A percentile compares a stretch with the other conserved stretches of the same genome.
These are phyloP conservation scores for Scedosporium minutisporum DNA, from an alignment of 2,329 filamentous ascomycete species.

Conservation along the genomic window DNA sequence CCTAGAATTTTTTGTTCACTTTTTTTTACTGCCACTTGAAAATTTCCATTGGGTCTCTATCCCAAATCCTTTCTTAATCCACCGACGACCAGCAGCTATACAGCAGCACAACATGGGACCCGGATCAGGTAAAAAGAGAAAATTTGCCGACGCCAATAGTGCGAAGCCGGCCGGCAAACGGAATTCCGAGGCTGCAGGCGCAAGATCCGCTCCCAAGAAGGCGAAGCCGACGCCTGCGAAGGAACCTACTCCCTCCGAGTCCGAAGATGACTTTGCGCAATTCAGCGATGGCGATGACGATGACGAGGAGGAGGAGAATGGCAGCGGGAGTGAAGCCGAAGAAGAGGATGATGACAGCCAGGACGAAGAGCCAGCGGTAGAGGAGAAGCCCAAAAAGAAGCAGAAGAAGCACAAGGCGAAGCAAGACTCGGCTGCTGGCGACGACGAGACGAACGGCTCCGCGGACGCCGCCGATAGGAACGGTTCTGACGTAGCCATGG, in stretches of 20 bases:
- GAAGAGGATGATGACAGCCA: constrained; percentile 12
- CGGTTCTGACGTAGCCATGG: constrained; percentile 7
- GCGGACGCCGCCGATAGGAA: constrained; percentile 14
- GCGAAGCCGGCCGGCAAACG: constrained; percentile 15
- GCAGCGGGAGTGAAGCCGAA: background rate
- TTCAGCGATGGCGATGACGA: constrained; percentile 14
- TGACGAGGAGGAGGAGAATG: constrained; percentile 8
- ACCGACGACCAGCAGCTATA: background rate
- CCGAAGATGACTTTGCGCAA: constrained; percentile 1
- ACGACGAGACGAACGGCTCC: constrained; percentile 11
- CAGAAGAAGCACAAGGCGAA: constrained; percentile 10
- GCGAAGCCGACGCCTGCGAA: constrained; percentile 19
- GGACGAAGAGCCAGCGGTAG: constrained; percentile 12
- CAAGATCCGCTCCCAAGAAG: constrained; percentile 20
- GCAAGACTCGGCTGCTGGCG: constrained; percentile 10
- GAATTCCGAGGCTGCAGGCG: constrained; percentile 11
- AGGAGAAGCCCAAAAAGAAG: constrained; percentile 8
- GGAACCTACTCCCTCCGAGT: constrained; percentile 8
- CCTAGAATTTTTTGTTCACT: background rate
- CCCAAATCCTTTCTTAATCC: constrained; percentile 5
- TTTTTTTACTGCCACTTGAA: constrained; percentile 2
- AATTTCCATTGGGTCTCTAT: background rate
- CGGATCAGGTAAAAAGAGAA: constrained; percentile 23
- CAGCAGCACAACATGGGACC: constrained; percentile 13
- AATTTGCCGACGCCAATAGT: constrained; percentile 23